Evolutionary conservation across 1,284 basidiomycete genomes (phyloP).

Genomic region (Austroboletus olivaceoglutinosus): DNA sequence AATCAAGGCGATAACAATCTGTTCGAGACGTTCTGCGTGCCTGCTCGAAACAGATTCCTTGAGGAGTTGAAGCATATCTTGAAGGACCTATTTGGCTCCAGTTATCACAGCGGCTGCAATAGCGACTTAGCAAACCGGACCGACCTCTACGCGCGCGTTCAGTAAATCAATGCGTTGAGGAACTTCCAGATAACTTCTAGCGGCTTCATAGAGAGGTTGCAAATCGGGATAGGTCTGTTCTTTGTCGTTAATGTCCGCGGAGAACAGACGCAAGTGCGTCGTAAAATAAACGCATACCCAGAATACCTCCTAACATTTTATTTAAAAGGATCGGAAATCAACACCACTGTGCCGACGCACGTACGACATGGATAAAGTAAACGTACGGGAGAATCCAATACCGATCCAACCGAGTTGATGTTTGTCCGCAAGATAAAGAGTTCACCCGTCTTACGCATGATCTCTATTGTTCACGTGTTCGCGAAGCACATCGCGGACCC

Average conservation of each 20-base stretch:
- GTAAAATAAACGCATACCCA: slow-evolving; percentile 57
- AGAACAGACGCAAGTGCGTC: neutral
- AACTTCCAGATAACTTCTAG: slow-evolving; percentile 91
- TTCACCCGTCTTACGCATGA: slow-evolving; percentile 97
- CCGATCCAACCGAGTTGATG: slow-evolving; percentile 94
- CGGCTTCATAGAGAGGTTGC: slow-evolving; percentile 93
- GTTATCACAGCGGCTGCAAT: slow-evolving; percentile 2
- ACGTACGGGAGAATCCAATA: slow-evolving; percentile 88
- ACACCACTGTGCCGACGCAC: neutral
- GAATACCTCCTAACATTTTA: slow-evolving; percentile 78
- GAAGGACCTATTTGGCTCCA: slow-evolving; percentile 63
- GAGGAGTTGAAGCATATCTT: slow-evolving; percentile 95
- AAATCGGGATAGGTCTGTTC: slow-evolving; percentile 83
- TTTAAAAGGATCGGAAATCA: slow-evolving; percentile 3
- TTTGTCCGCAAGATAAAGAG: slow-evolving; percentile 93
- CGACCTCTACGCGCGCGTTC: slow-evolving; percentile 89
- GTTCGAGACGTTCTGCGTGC: slow-evolving; percentile 92
- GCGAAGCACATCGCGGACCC: slow-evolving; percentile 8
- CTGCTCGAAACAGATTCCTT: slow-evolving; percentile 93
- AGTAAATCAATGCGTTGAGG: slow-evolving; percentile 91
- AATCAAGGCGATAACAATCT: slow-evolving; percentile 92
- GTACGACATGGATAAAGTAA: slow-evolving; percentile 1
- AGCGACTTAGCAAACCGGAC: slow-evolving; percentile 12
- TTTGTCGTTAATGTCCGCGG: slow-evolving; percentile 14
- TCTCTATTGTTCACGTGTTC: slow-evolving; percentile 54